Percentiles rank a stretch among this genome's conserved stretches.
Evolutionary conservation across 2,329 filamentous ascomycete species (phyloP).

Genomic region (Calonectria fujianensis): DNA sequence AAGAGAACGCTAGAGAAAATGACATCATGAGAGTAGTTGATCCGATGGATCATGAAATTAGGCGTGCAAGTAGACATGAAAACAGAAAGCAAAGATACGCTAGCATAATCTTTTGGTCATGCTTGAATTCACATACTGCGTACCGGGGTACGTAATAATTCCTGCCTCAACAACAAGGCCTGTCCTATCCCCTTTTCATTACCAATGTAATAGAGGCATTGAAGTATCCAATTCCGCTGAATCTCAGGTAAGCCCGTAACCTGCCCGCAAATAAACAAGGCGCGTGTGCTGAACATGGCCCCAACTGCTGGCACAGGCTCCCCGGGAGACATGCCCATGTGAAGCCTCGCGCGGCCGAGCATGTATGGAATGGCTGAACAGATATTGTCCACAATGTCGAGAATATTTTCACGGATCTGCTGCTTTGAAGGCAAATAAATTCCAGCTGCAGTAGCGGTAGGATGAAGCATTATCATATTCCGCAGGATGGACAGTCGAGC

Average conservation of each 20-base stretch:
- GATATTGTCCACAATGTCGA: neutral
- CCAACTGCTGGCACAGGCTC: slow-evolving; percentile 21
- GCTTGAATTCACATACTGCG: neutral
- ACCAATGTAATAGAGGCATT: slow-evolving; percentile 19
- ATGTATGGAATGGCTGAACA: slow-evolving; percentile 21
- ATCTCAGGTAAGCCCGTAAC: slow-evolving; percentile 16
- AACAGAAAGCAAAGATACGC: neutral
- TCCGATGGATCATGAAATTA: neutral
- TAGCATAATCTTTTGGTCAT: too few relatives aligned
- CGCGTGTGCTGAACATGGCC: slow-evolving; percentile 29
- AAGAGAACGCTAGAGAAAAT: neutral
- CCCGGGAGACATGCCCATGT: neutral
- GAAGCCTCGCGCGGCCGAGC: neutral
- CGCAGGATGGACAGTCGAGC: slow-evolving; percentile 1
- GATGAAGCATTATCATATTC: slow-evolving; percentile 4
- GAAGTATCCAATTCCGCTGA: slow-evolving; percentile 33
- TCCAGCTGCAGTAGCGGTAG: neutral
- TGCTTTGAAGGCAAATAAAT: neutral
- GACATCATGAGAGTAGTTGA: neutral
- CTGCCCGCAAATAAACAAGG: slow-evolving; percentile 22
- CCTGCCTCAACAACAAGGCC: slow-evolving; percentile 5
- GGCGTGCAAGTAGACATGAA: neutral
- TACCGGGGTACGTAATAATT: neutral
- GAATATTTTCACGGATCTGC: slow-evolving; percentile 1
- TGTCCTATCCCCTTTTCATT: slow-evolving; percentile 21